A percentile compares a stretch with the other conserved stretches of the same genome.
Evolutionary conservation across 208 protist species (phyloP).

Genomic region (Trypanosoma melophagium): DNA sequence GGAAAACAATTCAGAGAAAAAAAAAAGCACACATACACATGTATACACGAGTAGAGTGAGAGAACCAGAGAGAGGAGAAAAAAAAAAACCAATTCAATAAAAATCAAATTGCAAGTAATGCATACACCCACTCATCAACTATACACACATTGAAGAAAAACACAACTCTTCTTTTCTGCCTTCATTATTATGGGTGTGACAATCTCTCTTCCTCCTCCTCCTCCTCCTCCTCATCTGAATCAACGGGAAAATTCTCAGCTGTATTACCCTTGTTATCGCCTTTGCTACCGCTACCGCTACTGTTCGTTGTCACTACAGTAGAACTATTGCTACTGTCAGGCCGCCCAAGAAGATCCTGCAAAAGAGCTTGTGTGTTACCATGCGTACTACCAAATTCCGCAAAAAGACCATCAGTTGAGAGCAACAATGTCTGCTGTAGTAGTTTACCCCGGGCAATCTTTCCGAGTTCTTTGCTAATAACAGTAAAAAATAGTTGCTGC

Average conservation of each 20-base stretch:
- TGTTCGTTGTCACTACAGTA: neutral
- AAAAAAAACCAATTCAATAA: too few species aligned
- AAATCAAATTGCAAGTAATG: neutral
- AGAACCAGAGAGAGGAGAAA: too few species aligned
- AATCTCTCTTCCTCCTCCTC: neutral
- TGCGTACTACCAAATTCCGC: conserved; percentile 19
- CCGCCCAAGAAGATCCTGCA: conserved; percentile 1
- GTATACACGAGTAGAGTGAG: too few species aligned
- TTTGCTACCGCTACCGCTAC: neutral
- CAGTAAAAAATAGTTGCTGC: conserved; percentile 45
- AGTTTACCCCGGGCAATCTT: conserved; percentile 47
- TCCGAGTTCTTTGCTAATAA: conserved; percentile 51
- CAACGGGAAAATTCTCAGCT: neutral
- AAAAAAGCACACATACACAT: too few species aligned
- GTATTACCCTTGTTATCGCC: neutral
- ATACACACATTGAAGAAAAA: too few species aligned
- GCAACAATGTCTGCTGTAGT: conserved; percentile 49
- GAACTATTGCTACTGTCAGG: neutral
- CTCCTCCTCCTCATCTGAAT: conserved; percentile 13
- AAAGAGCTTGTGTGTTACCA: conserved; percentile 1
- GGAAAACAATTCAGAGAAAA: too few species aligned
- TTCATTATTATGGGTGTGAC: neutral
- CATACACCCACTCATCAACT: neutral
- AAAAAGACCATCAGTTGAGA: conserved; percentile 60
- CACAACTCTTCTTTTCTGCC: neutral